Percentiles rank a stretch among this genome's conserved stretches.
These are phyloP conservation scores for Prunus campanulata DNA, from an alignment of 306 rosid genomes.

Conservation along the genomic window DNA sequence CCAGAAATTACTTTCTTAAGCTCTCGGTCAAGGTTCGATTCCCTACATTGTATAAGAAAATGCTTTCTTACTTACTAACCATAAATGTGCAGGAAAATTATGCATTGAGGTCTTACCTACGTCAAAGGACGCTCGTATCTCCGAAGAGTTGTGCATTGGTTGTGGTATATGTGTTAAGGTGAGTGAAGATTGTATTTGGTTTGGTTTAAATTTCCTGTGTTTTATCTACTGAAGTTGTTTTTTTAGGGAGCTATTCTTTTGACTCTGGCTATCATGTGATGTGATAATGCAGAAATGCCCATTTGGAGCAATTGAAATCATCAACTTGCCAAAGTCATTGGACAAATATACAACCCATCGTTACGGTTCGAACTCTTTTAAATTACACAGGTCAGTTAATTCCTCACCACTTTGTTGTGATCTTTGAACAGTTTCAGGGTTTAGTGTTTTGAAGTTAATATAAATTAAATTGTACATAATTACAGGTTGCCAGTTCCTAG, in stretches of 20 bases:
- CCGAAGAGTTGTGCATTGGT: constrained; percentile 96
- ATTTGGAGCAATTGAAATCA: constrained; percentile 91
- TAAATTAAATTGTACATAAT: constrained; percentile 7
- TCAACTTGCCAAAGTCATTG: constrained; percentile 87
- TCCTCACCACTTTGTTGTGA: not conserved
- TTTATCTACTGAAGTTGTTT: not conserved
- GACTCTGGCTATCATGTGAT: constrained; percentile 4
- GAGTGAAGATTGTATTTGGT: not conserved
- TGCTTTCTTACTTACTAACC: not conserved
- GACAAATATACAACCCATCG: constrained; percentile 93
- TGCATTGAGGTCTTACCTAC: constrained; percentile 85
- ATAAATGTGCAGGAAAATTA: constrained; percentile 57
- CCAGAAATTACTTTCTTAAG: no score
- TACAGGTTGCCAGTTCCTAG: constrained; percentile 91
- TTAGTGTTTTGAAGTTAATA: constrained; percentile 13
- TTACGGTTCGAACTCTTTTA: constrained; percentile 90
- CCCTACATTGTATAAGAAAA: no score
- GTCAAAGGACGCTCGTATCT: constrained; percentile 80
- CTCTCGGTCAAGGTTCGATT: no score
- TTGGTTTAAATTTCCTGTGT: not conserved
- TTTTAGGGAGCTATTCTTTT: constrained; percentile 1
- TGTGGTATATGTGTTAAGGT: constrained; percentile 98
- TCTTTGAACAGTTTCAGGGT: no score
- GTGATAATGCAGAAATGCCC: constrained; percentile 78
- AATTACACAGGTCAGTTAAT: constrained; percentile 71